Evolutionary conservation across 495 filamentous ascomycete species (phyloP).

Genomic region (Podospora bellae-mahoneyi): DNA sequence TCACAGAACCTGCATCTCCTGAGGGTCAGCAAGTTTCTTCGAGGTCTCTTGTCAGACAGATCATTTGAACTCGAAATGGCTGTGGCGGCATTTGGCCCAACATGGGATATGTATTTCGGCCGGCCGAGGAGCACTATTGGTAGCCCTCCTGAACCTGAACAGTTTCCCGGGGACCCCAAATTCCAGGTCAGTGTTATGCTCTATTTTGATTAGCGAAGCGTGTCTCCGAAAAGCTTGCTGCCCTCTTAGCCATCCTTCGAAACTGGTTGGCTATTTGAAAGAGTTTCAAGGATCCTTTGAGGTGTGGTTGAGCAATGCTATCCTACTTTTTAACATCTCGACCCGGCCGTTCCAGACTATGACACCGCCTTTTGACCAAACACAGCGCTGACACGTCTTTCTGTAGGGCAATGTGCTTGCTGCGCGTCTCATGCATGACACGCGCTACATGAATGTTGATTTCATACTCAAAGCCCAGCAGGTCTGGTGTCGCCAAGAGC

Average conservation of each 20-base stretch:
- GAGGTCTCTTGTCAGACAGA: conserved; percentile 31
- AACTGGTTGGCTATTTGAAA: too few relatives aligned
- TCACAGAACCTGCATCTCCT: conserved; percentile 41
- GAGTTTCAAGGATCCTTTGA: background rate
- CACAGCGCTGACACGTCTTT: background rate
- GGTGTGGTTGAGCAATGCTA: too few relatives aligned
- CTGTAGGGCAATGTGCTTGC: conserved; percentile 33
- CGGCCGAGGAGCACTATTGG: conserved; percentile 9
- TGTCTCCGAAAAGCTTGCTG: too few relatives aligned
- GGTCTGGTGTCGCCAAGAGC: conserved; percentile 26
- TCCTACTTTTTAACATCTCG: too few relatives aligned
- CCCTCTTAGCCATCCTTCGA: too few relatives aligned
- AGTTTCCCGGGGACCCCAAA: conserved; percentile 28
- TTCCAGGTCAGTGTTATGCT: conserved; percentile 33
- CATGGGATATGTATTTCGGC: conserved; percentile 39
- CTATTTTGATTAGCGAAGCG: too few relatives aligned
- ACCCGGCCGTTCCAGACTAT: too few relatives aligned
- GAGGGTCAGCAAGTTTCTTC: conserved; percentile 32
- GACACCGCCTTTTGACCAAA: too few relatives aligned
- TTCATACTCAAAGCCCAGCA: conserved; percentile 34
- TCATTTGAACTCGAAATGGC: conserved; percentile 31
- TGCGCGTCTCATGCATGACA: conserved; percentile 27
- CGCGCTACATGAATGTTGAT: conserved; percentile 28
- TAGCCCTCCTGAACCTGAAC: background rate
- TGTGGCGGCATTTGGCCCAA: conserved; percentile 36